A percentile compares a stretch with the other conserved stretches of the same genome.
phyloP scores from a whole-genome alignment of 805 yeast genomes.

The Myxozyma mucilagina region DNA sequence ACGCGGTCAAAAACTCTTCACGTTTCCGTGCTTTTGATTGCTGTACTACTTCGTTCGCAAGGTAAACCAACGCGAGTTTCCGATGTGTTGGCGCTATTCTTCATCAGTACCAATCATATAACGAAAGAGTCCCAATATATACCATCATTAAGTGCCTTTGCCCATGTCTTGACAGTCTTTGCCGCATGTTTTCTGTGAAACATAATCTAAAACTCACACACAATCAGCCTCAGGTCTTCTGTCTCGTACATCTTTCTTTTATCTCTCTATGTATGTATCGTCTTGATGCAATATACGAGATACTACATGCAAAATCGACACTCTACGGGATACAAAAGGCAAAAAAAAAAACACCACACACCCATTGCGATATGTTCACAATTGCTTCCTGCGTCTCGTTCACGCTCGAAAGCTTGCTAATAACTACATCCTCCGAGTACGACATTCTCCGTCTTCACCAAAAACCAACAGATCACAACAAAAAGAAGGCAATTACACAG shows the following conservation, averaged over 20 bases:
- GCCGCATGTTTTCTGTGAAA: slow-evolving; percentile 63
- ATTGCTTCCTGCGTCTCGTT: slow-evolving; percentile 71
- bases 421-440: slow-evolving; percentile 52
- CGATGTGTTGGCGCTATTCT: slow-evolving; percentile 42
- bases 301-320: neutral
- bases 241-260: too few species aligned
- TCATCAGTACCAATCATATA: neutral
- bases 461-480: neutral
- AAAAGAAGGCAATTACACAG: too few species aligned
- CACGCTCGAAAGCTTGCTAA: slow-evolving; percentile 41
- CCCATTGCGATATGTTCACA: slow-evolving; percentile 74
- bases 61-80: slow-evolving; percentile 61
- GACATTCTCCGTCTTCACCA: slow-evolving; percentile 42
- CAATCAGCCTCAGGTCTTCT: neutral
- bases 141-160: slow-evolving; percentile 40
- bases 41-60: slow-evolving; percentile 81
- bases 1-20: slow-evolving; percentile 58
- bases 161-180: slow-evolving; percentile 58
- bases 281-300: neutral
- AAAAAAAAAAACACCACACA: slow-evolving; percentile 37
- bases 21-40: slow-evolving; percentile 66
- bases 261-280: neutral
- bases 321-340: slow-evolving; percentile 3
- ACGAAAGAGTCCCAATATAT: neutral
- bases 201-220: slow-evolving; percentile 38